A percentile compares a stretch with the other conserved stretches of the same genome.
These are phyloP conservation scores for Tetrahymena borealis DNA, from an alignment of 73 alveolate species.

Conservation along the genomic window DNA sequence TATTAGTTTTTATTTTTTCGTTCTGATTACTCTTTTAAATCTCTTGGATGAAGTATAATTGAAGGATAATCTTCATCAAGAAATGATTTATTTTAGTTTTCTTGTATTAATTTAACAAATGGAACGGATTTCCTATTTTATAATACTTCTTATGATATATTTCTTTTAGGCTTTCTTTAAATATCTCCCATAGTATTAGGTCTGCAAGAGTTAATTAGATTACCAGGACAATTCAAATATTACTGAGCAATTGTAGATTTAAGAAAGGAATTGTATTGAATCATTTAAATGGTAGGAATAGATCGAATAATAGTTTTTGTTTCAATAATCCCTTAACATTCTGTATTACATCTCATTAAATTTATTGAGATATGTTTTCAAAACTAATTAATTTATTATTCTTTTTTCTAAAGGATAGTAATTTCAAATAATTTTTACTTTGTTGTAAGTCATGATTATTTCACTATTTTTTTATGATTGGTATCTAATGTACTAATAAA, in stretches of 20 bases:
- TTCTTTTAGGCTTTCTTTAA: not conserved
- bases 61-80: not conserved
- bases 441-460: too few relatives aligned
- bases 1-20: not conserved
- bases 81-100: not conserved
- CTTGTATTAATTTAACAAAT: not conserved
- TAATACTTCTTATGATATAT: not conserved
- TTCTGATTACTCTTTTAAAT: not conserved
- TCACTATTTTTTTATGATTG: too few relatives aligned
- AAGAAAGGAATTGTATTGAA: not conserved
- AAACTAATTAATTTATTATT: too few relatives aligned
- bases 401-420: too few relatives aligned
- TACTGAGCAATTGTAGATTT: not conserved
- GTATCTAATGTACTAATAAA: too few relatives aligned
- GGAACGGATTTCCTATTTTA: not conserved
- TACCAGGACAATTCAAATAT: not conserved
- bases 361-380: too few relatives aligned
- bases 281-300: not conserved
- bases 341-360: too few relatives aligned
- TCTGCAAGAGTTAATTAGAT: not conserved
- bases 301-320: not conserved
- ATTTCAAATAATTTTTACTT: too few relatives aligned
- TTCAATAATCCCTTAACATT: not conserved
- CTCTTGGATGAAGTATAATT: not conserved
- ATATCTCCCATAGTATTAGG: not conserved